Conservation (phyloP, 208 protist genomes). For the Phytomonas sp. region DNA sequence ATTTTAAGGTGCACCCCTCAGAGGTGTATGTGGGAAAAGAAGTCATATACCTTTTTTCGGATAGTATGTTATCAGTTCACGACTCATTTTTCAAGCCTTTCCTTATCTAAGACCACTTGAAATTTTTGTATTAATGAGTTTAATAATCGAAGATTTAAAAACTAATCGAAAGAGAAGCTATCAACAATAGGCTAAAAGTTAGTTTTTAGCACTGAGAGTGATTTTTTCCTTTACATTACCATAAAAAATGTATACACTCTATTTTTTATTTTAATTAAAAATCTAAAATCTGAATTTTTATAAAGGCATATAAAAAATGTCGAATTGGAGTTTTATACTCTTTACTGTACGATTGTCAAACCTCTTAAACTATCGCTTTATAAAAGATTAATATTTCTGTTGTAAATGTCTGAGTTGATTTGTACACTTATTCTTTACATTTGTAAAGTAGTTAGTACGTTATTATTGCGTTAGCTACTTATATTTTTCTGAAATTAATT, state of each 20-base stretch:
- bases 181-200: too few species aligned
- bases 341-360: not conserved
- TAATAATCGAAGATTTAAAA: too few species aligned
- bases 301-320: not conserved
- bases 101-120: too few species aligned
- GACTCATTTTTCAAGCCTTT: too few species aligned
- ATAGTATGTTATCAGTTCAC: too few species aligned
- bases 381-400: not conserved
- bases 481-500: conserved; percentile 2
- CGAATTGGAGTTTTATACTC: not conserved
- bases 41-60: too few species aligned
- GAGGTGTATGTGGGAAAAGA: too few species aligned
- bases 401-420: not conserved
- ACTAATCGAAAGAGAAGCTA: too few species aligned
- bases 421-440: not conserved
- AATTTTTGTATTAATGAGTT: too few species aligned
- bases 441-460: not conserved
- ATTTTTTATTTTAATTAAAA: not conserved
- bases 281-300: not conserved
- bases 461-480: not conserved
- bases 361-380: not conserved
- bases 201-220: too few species aligned
- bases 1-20: too few species aligned
- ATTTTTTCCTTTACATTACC: too few species aligned
- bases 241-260: not conserved